phyloP scores from a whole-genome alignment of 2,329 filamentous ascomycete species.

The Ophiosphaerella herpotricha region DNA sequence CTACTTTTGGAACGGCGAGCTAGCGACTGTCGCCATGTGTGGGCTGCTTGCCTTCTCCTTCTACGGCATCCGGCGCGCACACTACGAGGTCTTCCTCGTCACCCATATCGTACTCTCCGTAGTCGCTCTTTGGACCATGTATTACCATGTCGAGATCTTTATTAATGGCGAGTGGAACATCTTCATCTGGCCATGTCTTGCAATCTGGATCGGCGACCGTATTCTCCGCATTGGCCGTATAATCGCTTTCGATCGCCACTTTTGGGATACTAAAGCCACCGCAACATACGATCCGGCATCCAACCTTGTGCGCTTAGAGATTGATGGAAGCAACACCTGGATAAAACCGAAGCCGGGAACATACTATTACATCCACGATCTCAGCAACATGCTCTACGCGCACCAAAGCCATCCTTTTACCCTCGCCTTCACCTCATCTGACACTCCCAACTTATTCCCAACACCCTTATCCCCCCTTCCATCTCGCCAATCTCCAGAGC shows the following conservation, averaged over 20 bases:
- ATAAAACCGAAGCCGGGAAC: constrained; percentile 50
- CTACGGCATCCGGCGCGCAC: constrained; percentile 56
- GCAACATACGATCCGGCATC: constrained; percentile 51
- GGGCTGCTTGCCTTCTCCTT: constrained; percentile 53
- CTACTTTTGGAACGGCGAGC: constrained; percentile 58
- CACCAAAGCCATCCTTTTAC: constrained; percentile 57
- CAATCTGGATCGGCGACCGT: constrained; percentile 58
- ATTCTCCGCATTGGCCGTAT: constrained; percentile 52
- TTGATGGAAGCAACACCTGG: constrained; percentile 43
- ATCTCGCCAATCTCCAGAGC: constrained; percentile 9
- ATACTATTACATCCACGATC: constrained; percentile 58
- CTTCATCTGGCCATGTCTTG: constrained; percentile 56
- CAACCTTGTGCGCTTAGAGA: constrained; percentile 55
- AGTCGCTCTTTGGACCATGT: constrained; percentile 56
- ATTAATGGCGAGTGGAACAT: constrained; percentile 52
- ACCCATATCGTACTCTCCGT: constrained; percentile 49
- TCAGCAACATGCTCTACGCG: constrained; percentile 51
- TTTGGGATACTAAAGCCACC: constrained; percentile 43
- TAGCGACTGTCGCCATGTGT: constrained; percentile 53
- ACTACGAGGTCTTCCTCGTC: constrained; percentile 53
- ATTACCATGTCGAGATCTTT: constrained; percentile 61
- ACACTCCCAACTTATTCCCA: neutral
- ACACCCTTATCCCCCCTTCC: constrained; percentile 14
- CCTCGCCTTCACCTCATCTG: constrained; percentile 24
- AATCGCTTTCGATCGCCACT: constrained; percentile 49